Conservation (phyloP, 108 stramenopile genomes). For the Mayamaea pseudoterrestris region DNA sequence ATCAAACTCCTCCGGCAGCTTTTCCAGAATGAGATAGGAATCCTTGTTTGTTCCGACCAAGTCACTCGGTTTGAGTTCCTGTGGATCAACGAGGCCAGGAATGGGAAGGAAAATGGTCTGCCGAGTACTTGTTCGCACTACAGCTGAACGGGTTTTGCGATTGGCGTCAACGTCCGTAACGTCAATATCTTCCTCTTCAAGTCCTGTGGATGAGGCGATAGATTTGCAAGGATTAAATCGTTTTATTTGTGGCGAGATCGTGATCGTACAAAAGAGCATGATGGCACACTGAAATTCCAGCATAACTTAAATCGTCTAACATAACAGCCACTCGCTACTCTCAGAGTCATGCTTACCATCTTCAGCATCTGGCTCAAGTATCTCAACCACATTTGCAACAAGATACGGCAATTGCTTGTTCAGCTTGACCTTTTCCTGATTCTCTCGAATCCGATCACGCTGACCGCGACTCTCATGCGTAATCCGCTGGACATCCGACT, state of each 20-base stretch:
- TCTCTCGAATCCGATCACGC: slow-evolving; percentile 93
- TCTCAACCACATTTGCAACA: slow-evolving; percentile 96
- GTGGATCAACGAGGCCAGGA: slow-evolving; percentile 93
- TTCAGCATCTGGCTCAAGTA: slow-evolving; percentile 86
- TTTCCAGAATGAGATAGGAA: slow-evolving; percentile 97
- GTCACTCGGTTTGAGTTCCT: slow-evolving; percentile 94
- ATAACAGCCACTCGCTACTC: neutral
- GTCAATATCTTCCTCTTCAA: slow-evolving; percentile 57
- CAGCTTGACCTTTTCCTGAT: slow-evolving; percentile 97
- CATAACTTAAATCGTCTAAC: neutral
- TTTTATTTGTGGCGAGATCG: neutral
- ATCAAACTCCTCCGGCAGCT: slow-evolving; percentile 99
- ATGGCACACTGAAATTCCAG: no score
- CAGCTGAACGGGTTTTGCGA: slow-evolving; percentile 72
- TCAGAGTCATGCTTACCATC: slow-evolving; percentile 63
- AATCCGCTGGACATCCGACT: slow-evolving; percentile 89
- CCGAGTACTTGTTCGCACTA: slow-evolving; percentile 79
- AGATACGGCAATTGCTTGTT: slow-evolving; percentile 99
- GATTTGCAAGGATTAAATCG: neutral
- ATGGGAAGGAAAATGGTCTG: slow-evolving; percentile 98
- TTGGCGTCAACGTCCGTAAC: slow-evolving; percentile 61
- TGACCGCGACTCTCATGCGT: slow-evolving; percentile 85
- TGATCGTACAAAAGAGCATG: neutral
- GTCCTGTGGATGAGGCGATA: slow-evolving; percentile 32
- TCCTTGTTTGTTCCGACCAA: slow-evolving; percentile 99